Conservation (phyloP, 495 filamentous ascomycete species). For the Hypoxylon fuscum region DNA sequence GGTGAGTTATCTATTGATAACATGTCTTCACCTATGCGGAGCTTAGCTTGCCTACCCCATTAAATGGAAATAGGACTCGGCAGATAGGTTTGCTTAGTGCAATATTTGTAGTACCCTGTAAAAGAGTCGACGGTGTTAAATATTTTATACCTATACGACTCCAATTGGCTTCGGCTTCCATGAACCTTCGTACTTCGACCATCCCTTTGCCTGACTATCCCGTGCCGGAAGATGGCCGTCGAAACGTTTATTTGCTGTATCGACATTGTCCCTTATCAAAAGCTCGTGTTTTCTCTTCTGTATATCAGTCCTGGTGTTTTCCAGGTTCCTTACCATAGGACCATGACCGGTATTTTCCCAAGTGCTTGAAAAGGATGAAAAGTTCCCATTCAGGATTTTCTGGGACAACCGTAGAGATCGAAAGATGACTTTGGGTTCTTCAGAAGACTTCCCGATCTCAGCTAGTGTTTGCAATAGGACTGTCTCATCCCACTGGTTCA, state of each 20-base stretch:
- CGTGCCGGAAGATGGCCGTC: constrained; percentile 10
- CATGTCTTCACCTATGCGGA: too few species aligned
- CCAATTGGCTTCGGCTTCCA: constrained; percentile 73
- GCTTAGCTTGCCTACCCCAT: too few species aligned
- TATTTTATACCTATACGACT: constrained; percentile 51
- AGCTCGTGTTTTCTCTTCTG: too few species aligned
- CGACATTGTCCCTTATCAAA: constrained; percentile 22
- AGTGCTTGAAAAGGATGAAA: constrained; percentile 26
- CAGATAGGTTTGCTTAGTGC: too few species aligned
- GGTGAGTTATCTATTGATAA: too few species aligned
- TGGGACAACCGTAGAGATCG: constrained; percentile 47
- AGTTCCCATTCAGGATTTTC: constrained; percentile 38
- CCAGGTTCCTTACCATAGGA: constrained; percentile 38
- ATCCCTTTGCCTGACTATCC: constrained; percentile 47
- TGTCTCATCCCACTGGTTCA: constrained; percentile 41
- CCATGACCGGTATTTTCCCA: constrained; percentile 14
- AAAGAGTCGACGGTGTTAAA: too few species aligned
- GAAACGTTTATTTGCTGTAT: constrained; percentile 7
- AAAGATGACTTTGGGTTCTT: constrained; percentile 47
- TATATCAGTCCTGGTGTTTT: constrained; percentile 44
- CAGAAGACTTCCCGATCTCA: constrained; percentile 44
- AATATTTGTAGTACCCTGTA: too few species aligned
- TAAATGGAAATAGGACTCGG: too few species aligned
- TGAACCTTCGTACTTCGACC: constrained; percentile 61
- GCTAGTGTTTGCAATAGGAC: constrained; percentile 40